phyloP scores from a whole-genome alignment of 2,329 filamentous ascomycete genomes.

The Trichoderma atrobrunneum region DNA sequence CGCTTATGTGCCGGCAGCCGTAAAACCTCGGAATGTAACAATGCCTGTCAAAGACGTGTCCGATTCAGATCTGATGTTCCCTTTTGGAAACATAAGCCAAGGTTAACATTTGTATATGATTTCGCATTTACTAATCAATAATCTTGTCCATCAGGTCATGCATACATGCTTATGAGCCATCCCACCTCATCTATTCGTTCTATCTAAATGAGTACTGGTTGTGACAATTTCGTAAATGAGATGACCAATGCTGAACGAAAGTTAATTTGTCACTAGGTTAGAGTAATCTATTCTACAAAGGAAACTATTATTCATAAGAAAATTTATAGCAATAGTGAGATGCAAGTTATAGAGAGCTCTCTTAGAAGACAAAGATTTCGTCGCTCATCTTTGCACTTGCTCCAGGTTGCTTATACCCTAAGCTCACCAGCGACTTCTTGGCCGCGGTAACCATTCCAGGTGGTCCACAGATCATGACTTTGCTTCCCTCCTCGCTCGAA shows the following conservation, averaged over 20 bases:
- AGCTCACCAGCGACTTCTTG: conserved; percentile 47
- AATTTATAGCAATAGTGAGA: background rate
- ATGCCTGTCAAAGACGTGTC: background rate
- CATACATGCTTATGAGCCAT: background rate
- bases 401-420: conserved; percentile 52
- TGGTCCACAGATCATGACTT: conserved; percentile 59
- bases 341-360: background rate
- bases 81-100: background rate
- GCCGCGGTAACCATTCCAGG: conserved; percentile 58
- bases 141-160: background rate
- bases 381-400: conserved; percentile 51
- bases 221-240: too few species aligned
- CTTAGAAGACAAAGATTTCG: conserved; percentile 53
- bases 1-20: background rate
- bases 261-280: background rate
- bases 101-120: background rate
- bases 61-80: background rate
- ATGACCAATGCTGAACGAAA: background rate
- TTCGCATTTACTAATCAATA: background rate
- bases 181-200: background rate
- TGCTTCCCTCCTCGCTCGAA: conserved; percentile 41
- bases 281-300: background rate
- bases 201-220: background rate
- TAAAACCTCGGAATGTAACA: background rate
- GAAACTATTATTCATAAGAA: background rate